phyloP scores from a whole-genome alignment of 2,329 filamentous ascomycete genomes.

The Fusarium aywerte region DNA sequence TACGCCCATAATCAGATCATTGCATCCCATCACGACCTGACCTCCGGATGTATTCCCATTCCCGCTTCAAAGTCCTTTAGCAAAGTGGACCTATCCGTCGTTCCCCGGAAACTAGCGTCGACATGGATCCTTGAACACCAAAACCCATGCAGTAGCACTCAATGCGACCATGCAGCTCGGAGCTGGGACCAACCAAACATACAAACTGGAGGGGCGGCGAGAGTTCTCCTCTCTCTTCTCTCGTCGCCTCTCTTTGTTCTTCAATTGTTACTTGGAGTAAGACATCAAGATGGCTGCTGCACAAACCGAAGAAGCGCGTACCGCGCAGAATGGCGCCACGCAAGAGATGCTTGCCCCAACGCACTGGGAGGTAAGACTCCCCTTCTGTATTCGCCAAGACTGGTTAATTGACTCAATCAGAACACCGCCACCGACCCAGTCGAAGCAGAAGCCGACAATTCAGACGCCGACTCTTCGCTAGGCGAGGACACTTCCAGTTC shows the following conservation, averaged over 20 bases:
- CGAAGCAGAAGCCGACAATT: background rate
- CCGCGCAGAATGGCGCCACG: background rate
- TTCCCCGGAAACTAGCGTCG: constrained; percentile 15
- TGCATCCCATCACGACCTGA: background rate
- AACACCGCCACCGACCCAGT: background rate
- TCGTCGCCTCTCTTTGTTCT: background rate
- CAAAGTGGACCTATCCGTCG: background rate
- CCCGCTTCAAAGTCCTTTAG: background rate
- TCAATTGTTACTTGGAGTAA: rapidly evolving
- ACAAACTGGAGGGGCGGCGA: background rate
- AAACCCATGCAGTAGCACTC: background rate
- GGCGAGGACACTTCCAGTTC: constrained; percentile 27
- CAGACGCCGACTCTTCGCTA: constrained; percentile 27
- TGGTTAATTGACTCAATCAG: background rate
- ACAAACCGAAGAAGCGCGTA: background rate
- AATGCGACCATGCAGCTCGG: constrained; percentile 2
- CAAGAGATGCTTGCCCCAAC: constrained; percentile 29
- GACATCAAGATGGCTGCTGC: constrained; percentile 7
- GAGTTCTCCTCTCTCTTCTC: background rate
- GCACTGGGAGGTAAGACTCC: constrained; percentile 30
- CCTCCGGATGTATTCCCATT: background rate
- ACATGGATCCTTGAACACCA: constrained; percentile 1
- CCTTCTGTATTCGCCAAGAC: too few species aligned
- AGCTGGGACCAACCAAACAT: constrained; percentile 12
- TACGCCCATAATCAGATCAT: constrained; percentile 1